Conservation (phyloP, 768 basidiomycete species). For the Gautieria morchelliformis region DNA sequence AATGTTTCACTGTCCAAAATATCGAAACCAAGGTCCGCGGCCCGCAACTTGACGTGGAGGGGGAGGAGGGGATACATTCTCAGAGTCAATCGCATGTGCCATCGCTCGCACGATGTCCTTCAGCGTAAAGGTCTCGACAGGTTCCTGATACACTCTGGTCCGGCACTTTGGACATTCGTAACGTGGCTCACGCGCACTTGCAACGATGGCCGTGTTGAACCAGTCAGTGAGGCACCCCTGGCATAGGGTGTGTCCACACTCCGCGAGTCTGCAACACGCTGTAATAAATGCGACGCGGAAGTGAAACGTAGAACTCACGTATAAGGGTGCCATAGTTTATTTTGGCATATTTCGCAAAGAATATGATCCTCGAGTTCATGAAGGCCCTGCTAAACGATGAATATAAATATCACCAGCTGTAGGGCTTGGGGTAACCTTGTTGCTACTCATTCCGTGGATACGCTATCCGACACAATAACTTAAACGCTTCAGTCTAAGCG, state of each 20-base stretch:
- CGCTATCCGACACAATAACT: not conserved
- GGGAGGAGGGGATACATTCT: not conserved
- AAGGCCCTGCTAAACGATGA: not conserved
- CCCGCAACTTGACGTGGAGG: not conserved
- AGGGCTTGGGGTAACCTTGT: not conserved
- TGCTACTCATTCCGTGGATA: not conserved
- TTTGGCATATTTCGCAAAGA: slow-evolving; percentile 56
- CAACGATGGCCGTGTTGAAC: slow-evolving; percentile 38
- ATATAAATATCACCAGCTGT: not conserved
- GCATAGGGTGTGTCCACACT: slow-evolving; percentile 68
- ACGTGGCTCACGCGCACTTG: slow-evolving; percentile 32
- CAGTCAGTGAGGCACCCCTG: slow-evolving; percentile 47
- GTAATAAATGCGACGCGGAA: not conserved
- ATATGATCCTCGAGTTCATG: slow-evolving; percentile 39
- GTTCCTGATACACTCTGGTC: slow-evolving; percentile 34
- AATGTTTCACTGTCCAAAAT: not conserved
- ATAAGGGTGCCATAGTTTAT: slow-evolving; percentile 57
- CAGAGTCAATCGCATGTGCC: slow-evolving; percentile 25
- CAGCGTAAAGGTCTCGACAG: slow-evolving; percentile 51
- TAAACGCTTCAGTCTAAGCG: not conserved
- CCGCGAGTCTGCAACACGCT: slow-evolving; percentile 36
- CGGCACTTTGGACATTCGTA: slow-evolving; percentile 68
- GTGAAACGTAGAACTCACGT: slow-evolving; percentile 33
- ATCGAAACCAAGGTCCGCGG: not conserved
- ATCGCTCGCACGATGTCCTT: slow-evolving; percentile 47